Base-by-base conservation (phyloP, 2,329 filamentous ascomycete genomes). In the Sphaerostilbella broomeana region DNA sequence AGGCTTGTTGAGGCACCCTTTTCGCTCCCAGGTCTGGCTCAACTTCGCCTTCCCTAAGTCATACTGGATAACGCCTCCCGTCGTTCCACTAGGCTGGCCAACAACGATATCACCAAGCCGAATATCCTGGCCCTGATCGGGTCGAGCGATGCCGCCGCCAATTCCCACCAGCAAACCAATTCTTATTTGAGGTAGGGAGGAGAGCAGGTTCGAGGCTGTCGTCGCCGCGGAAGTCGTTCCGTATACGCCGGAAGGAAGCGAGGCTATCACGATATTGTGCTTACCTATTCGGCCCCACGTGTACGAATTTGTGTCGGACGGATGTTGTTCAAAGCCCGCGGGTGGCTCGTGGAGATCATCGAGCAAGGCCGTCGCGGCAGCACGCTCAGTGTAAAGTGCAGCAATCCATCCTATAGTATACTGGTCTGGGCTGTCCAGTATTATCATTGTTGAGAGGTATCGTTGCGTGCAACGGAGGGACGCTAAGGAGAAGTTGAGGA, bases 361-460 rank as follows among this genome's bases (percentile, higher is more conserved):
- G 1, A 59, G 50, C 19, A 57, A 37, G 0, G 48, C 52, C 0
- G 15, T 45, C 2, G 51, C 53, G 2, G 53, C 56, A 5, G 53
- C 48, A 3, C 21, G 48, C 33, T 57, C 51, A 3, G 52, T 46
- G 1, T 36, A 21, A 0, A 58, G 42, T 2, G 52, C 47, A 4
- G 44, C 44, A 6, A 60, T 52, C 57, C 51, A 57, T 2, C 42
- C 51, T 1, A 58, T 22, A 5, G 48, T 46, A 32, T 57, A 50
- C 8, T 25, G 22, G 12, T 3, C 3, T 2, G 22, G 22, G 3
- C 22, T 25, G 22, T 25, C 22, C 22, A 25, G 22, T 25, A 25
- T 25, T 25, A 25, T 25, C 22, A n/a, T n/a, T n/a, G n/a, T n/a
- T n/a, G n/a, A n/a, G n/a, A n/a, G n/a, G n/a, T n/a, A n/a, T n/a